A percentile compares a stretch with the other conserved stretches of the same genome.
Conservation (phyloP, 306 rosid species). For the Psophocarpus tetragonolobus region DNA sequence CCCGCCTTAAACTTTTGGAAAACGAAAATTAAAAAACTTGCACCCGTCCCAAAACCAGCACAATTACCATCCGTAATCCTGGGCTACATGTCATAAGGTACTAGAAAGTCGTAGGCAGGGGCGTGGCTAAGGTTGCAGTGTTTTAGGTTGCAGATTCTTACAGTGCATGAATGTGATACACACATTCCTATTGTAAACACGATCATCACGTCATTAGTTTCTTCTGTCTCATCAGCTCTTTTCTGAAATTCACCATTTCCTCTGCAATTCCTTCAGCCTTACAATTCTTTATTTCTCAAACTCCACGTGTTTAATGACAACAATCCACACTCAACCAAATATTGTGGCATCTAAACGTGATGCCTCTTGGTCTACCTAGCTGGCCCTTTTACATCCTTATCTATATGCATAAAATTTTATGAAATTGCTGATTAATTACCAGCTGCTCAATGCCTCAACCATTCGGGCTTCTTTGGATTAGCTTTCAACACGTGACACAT, state of each 20-base stretch:
- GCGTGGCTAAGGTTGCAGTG: neutral
- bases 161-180: constrained; percentile 3
- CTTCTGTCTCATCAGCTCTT: neutral
- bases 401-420: neutral
- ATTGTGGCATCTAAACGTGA: neutral
- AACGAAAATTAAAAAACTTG: no score
- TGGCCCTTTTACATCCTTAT: neutral
- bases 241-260: neutral
- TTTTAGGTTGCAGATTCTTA: neutral
- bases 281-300: neutral
- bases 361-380: neutral
- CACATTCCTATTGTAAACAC: neutral
- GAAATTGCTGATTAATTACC: neutral
- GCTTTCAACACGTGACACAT: neutral
- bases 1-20: no score
- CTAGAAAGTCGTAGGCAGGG: neutral
- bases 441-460: neutral
- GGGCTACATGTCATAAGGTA: neutral
- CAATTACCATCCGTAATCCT: no score
- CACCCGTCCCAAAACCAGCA: no score
- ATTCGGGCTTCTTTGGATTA: neutral
- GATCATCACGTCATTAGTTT: neutral
- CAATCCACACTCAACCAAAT: neutral
- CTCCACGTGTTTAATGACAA: neutral
- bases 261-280: neutral